A percentile compares a stretch with the other conserved stretches of the same genome.
phyloP scores from a whole-genome alignment of 192 early-diverging fungal species.

The Mortierella claussenii region DNA sequence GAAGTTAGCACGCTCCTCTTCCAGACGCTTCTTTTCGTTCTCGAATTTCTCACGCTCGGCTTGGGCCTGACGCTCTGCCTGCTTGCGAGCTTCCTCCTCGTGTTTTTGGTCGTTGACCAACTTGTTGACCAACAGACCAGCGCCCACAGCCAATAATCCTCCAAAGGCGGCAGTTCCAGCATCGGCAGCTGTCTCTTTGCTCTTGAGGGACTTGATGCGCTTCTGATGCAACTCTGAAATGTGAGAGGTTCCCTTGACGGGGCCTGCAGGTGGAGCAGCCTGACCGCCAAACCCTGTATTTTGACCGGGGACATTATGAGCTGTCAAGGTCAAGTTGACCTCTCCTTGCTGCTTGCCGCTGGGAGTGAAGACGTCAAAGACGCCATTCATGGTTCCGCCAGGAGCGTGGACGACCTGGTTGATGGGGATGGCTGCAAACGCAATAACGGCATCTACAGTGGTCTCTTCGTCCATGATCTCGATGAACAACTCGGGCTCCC shows the following conservation, averaged over 20 bases:
- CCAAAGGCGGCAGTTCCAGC: conserved; percentile 51
- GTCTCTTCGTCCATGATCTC: conserved; percentile 61
- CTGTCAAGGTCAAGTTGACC: conserved; percentile 54
- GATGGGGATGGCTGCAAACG: conserved; percentile 62
- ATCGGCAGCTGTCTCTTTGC: conserved; percentile 52
- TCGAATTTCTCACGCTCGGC: conserved; percentile 28
- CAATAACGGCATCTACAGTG: conserved; percentile 55
- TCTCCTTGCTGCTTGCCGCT: conserved; percentile 55
- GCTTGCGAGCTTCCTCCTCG: conserved; percentile 35
- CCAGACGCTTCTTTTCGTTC: conserved; percentile 24
- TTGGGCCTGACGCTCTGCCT: conserved; percentile 18
- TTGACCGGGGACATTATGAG: conserved; percentile 55
- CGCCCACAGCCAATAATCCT: conserved; percentile 57
- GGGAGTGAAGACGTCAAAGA: conserved; percentile 56
- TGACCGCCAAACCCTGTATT: conserved; percentile 6
- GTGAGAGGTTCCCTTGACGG: conserved; percentile 50
- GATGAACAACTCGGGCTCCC: conserved; percentile 57
- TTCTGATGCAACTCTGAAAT: conserved; percentile 51
- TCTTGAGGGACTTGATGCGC: conserved; percentile 54
- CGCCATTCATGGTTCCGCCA: conserved; percentile 53
- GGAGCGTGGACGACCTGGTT: conserved; percentile 58
- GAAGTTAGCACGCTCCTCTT: conserved; percentile 22
- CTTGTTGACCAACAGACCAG: conserved; percentile 57
- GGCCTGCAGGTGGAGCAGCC: conserved; percentile 11
- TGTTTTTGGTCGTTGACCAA: conserved; percentile 48